Percentiles rank a stretch among this genome's conserved stretches.
Conservation (phyloP, 805 yeast species). For the Candida ulmi region DNA sequence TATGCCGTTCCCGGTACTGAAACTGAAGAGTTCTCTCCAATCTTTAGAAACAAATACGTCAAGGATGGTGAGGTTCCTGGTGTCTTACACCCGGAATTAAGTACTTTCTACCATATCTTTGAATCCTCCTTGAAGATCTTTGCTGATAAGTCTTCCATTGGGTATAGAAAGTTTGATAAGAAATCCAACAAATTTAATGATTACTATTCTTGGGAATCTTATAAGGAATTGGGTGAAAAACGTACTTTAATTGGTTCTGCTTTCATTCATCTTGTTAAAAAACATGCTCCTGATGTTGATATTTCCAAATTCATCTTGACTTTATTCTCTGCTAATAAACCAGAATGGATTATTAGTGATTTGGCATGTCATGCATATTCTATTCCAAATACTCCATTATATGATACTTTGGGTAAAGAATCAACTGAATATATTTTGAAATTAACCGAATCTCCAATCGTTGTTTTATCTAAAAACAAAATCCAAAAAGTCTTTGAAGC, state of each 20-base stretch:
- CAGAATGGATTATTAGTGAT: conserved; percentile 69
- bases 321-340: conserved; percentile 50
- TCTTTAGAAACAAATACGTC: conserved; percentile 40
- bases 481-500: conserved; percentile 41
- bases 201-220: conserved; percentile 39
- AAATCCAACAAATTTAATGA: conserved; percentile 32
- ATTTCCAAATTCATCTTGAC: conserved; percentile 43
- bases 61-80: conserved; percentile 27
- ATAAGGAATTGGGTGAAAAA: conserved; percentile 34
- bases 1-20: conserved; percentile 18
- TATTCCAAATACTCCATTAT: conserved; percentile 47
- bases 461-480: conserved; percentile 49
- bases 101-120: conserved; percentile 41
- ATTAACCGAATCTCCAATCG: conserved; percentile 57
- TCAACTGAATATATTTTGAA: conserved; percentile 59
- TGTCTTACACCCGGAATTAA: conserved; percentile 36
- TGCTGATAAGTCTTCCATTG: conserved; percentile 39
- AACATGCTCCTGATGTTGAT: conserved; percentile 27
- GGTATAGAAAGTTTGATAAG: conserved; percentile 32
- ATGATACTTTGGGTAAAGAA: conserved; percentile 53
- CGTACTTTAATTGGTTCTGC: conserved; percentile 53
- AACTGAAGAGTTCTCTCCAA: conserved; percentile 42
- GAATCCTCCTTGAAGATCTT: conserved; percentile 32
- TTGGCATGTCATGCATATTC: conserved; percentile 59
- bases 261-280: conserved; percentile 36